phyloP scores from a whole-genome alignment of 1,284 basidiomycete genomes.

The Cutaneotrichosporon sp. region DNA sequence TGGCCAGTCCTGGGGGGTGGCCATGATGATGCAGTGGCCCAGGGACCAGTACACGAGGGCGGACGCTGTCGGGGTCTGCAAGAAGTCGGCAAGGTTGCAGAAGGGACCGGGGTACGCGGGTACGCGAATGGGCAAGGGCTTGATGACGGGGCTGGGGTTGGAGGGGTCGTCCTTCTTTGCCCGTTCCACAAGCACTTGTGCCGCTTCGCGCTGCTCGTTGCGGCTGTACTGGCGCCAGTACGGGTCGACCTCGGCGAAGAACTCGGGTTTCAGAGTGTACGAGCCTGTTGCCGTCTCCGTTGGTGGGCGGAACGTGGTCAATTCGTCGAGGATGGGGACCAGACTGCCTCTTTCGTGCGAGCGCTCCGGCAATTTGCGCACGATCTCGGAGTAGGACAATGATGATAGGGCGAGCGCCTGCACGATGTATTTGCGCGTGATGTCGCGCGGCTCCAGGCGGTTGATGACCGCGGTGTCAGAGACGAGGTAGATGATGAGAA shows the following conservation, averaged over 20 bases:
- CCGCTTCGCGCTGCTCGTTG: conserved; percentile 94
- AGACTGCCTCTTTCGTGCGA: conserved; percentile 84
- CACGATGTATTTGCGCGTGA: conserved; percentile 81
- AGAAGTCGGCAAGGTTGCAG: conserved; percentile 38
- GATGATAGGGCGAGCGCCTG: conserved; percentile 88
- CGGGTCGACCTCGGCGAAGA: conserved; percentile 85
- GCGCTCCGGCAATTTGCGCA: conserved; percentile 87
- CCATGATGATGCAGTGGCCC: conserved; percentile 41
- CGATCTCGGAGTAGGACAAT: conserved; percentile 87
- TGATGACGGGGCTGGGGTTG: conserved; percentile 65
- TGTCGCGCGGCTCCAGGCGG: conserved; percentile 65
- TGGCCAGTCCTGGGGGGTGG: conserved; percentile 34
- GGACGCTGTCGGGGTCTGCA: conserved; percentile 35
- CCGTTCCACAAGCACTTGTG: conserved; percentile 70
- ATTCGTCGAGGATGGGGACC: conserved; percentile 73
- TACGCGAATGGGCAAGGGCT: conserved; percentile 70
- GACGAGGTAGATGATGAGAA: conserved; percentile 82
- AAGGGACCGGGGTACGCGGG: conserved; percentile 39
- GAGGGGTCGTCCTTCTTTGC: conserved; percentile 62
- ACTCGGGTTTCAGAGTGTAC: conserved; percentile 84
- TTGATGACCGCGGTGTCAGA: conserved; percentile 79
- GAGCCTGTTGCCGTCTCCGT: conserved; percentile 70
- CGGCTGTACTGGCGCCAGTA: conserved; percentile 96
- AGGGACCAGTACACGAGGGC: conserved; percentile 42
- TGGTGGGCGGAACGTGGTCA: conserved; percentile 81